Conservation (phyloP, 129 eudicot species). For the Sambucus nigra region DNA sequence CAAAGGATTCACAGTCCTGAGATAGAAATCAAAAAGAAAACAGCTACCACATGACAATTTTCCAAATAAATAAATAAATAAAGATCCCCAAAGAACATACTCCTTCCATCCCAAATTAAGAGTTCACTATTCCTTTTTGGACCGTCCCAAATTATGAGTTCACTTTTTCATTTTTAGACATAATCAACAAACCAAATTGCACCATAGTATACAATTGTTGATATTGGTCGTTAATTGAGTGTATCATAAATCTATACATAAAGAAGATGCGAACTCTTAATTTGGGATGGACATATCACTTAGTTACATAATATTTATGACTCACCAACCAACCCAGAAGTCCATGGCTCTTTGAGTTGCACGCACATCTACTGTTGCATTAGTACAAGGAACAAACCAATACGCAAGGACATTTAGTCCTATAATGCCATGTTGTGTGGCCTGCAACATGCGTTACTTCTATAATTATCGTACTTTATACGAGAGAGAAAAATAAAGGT, state of each 20-base stretch:
- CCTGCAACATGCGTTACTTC: constrained; percentile 19
- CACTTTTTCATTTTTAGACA: too few relatives aligned
- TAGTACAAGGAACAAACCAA: constrained; percentile 18
- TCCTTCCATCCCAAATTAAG: too few relatives aligned
- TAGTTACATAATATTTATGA: neutral
- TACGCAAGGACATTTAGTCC: constrained; percentile 22
- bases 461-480: neutral
- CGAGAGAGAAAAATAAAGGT: neutral
- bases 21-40: neutral
- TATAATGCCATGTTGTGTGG: constrained; percentile 28
- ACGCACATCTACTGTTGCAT: constrained; percentile 23
- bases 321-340: constrained; percentile 40
- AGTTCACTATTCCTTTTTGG: too few relatives aligned
- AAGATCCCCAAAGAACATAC: neutral
- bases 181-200: too few relatives aligned
- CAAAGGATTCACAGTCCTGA: constrained; percentile 29
- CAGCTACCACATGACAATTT: neutral
- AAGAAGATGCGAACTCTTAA: too few relatives aligned
- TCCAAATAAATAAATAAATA: neutral
- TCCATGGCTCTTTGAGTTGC: constrained; percentile 32
- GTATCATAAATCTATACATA: neutral
- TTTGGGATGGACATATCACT: neutral
- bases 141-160: too few relatives aligned
- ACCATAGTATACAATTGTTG: too few relatives aligned
- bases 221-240: too few relatives aligned